Evolutionary conservation across 2,329 filamentous ascomycete genomes (phyloP).

Genomic region (Cercospora sp.): DNA sequence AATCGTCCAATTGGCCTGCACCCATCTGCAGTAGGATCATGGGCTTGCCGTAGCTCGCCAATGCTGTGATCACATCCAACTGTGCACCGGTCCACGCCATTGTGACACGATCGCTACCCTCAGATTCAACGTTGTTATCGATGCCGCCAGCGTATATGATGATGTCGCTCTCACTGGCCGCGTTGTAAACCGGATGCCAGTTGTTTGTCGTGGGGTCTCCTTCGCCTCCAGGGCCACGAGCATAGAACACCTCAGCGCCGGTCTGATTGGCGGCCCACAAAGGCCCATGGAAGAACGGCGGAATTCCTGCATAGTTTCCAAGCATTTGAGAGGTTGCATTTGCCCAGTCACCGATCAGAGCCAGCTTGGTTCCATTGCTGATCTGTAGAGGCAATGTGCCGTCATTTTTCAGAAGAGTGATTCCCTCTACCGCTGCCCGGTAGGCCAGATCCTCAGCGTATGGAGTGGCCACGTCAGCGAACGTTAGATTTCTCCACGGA

Average conservation of each 20-base stretch:
- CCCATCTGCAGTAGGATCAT: slow-evolving; percentile 56
- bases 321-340: slow-evolving; percentile 59
- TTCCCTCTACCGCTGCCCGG: slow-evolving; percentile 51
- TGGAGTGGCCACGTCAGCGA: slow-evolving; percentile 57
- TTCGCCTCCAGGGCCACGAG: slow-evolving; percentile 40
- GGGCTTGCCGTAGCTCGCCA: slow-evolving; percentile 51
- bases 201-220: slow-evolving; percentile 38
- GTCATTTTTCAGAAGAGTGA: slow-evolving; percentile 56
- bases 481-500: slow-evolving; percentile 56
- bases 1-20: slow-evolving; percentile 54
- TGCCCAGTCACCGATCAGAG: slow-evolving; percentile 60
- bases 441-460: slow-evolving; percentile 57
- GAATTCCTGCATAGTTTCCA: slow-evolving; percentile 59
- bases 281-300: slow-evolving; percentile 58
- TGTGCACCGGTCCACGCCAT: slow-evolving; percentile 57
- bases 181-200: slow-evolving; percentile 34
- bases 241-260: slow-evolving; percentile 50
- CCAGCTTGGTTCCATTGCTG: slow-evolving; percentile 46
- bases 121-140: slow-evolving; percentile 54
- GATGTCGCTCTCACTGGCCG: slow-evolving; percentile 50
- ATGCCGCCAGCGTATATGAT: slow-evolving; percentile 59
- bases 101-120: slow-evolving; percentile 53
- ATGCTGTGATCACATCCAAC: slow-evolving; percentile 52
- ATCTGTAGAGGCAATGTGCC: slow-evolving; percentile 48
- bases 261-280: slow-evolving; percentile 53